Conservation (phyloP, 139 green algal species). For the Chlorella sp. region DNA sequence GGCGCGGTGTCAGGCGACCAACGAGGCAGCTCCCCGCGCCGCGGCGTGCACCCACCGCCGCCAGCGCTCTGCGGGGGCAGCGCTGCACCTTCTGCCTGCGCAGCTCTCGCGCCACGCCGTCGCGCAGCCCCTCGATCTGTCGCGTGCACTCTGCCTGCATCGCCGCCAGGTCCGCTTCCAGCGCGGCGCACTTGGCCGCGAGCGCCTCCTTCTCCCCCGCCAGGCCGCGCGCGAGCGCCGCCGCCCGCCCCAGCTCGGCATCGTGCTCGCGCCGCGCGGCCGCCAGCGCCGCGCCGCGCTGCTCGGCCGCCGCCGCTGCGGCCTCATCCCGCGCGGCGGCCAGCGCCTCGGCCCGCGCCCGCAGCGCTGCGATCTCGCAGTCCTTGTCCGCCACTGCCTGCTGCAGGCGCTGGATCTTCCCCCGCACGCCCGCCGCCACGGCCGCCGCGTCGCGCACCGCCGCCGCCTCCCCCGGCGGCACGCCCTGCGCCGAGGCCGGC, state of each 20-base stretch:
- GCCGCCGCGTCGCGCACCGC: background rate
- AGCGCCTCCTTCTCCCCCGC: constrained; percentile 49
- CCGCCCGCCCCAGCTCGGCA: background rate
- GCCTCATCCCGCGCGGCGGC: background rate
- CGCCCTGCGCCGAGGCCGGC: no score
- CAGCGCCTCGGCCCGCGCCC: background rate
- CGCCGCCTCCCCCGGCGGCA: no score
- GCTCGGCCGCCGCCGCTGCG: background rate
- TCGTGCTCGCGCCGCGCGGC: background rate
- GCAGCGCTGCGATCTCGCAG: constrained; percentile 3
- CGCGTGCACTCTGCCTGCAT: constrained; percentile 21
- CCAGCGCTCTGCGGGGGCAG: no score
- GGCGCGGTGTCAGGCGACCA: no score
- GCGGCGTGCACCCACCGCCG: no score
- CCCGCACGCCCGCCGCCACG: constrained; percentile 7
- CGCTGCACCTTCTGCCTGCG: constrained; percentile 35
- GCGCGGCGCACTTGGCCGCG: constrained; percentile 23
- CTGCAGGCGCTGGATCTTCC: constrained; percentile 21
- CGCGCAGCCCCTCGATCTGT: constrained; percentile 35
- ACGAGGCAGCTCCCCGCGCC: no score
- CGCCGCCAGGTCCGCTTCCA: constrained; percentile 22
- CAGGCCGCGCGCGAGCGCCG: no score
- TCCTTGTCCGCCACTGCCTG: constrained; percentile 9
- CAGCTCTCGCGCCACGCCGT: constrained; percentile 38
- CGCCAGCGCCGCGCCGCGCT: constrained; percentile 1